Conservation (phyloP, 192 early-diverging fungal species). For the Chytriomyces confervae region DNA sequence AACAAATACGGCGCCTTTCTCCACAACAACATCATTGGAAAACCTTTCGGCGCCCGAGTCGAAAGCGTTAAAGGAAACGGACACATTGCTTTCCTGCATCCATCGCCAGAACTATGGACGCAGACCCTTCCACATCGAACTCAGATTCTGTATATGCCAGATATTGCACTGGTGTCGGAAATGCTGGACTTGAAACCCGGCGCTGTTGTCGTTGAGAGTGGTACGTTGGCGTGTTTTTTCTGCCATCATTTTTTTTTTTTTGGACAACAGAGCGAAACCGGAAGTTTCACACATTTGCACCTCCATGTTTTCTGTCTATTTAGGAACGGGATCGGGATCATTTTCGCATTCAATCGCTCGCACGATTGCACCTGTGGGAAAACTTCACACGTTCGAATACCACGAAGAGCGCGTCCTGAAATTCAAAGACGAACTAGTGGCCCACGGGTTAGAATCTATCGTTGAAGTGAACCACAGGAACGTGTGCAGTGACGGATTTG, state of each 20-base stretch:
- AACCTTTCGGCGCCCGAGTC: slow-evolving; percentile 82
- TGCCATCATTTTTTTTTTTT: not conserved
- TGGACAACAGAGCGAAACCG: not conserved
- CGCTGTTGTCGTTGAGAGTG: slow-evolving; percentile 83
- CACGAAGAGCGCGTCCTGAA: slow-evolving; percentile 75
- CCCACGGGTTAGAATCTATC: slow-evolving; percentile 73
- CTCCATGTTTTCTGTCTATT: not conserved
- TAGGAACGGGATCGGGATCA: slow-evolving; percentile 92
- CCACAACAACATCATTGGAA: slow-evolving; percentile 86
- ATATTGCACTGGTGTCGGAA: slow-evolving; percentile 88
- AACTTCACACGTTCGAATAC: slow-evolving; percentile 94
- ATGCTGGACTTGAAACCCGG: slow-evolving; percentile 87
- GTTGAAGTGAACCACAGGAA: slow-evolving; percentile 81
- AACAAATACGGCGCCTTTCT: slow-evolving; percentile 83
- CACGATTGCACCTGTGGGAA: slow-evolving; percentile 84
- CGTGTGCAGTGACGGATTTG: slow-evolving; percentile 90
- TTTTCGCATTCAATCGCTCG: slow-evolving; percentile 95
- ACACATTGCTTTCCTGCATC: slow-evolving; percentile 74
- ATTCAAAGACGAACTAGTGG: slow-evolving; percentile 77
- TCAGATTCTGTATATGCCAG: slow-evolving; percentile 93
- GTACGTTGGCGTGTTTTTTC: slow-evolving; percentile 37
- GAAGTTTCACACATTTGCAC: not conserved
- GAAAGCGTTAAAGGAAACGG: slow-evolving; percentile 11
- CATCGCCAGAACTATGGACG: slow-evolving; percentile 97
- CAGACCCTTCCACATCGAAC: slow-evolving; percentile 90